These are phyloP conservation scores for Rhodotorula paludigena DNA, from an alignment of 768 basidiomycete genomes.

Conservation along the genomic window DNA sequence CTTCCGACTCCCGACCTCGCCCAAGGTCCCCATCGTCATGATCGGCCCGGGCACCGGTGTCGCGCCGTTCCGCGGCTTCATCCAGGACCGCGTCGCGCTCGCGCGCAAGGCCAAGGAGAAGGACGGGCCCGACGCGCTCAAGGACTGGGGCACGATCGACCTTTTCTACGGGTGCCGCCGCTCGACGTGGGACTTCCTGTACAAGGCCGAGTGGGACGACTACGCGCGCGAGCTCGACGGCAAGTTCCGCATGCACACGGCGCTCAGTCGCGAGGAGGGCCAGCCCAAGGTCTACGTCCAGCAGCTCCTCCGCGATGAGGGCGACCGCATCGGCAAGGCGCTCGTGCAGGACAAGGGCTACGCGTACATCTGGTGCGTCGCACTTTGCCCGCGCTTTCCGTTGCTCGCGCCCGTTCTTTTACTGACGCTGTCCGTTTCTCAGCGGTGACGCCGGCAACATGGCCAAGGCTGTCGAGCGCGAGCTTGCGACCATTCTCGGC, in stretches of 20 bases:
- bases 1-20: slow-evolving; percentile 93
- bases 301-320: slow-evolving; percentile 84
- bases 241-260: slow-evolving; percentile 80
- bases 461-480: slow-evolving; percentile 91
- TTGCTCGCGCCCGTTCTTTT: background rate
- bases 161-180: slow-evolving; percentile 95
- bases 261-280: slow-evolving; percentile 88
- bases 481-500: slow-evolving; percentile 65
- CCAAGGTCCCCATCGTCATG: slow-evolving; percentile 98
- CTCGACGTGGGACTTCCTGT: slow-evolving; percentile 83
- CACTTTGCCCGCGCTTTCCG: background rate
- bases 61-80: slow-evolving; percentile 97
- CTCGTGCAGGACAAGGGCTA: slow-evolving; percentile 95
- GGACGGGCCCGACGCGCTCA: slow-evolving; percentile 85
- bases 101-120: slow-evolving; percentile 91
- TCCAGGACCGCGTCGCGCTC: slow-evolving; percentile 94
- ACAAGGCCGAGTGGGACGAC: slow-evolving; percentile 88
- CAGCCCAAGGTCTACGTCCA: slow-evolving; percentile 99
- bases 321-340: slow-evolving; percentile 73
- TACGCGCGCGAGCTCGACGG: slow-evolving; percentile 81
- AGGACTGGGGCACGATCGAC: slow-evolving; percentile 90
- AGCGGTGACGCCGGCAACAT: slow-evolving; percentile 62
- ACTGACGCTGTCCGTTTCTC: background rate
- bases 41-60: slow-evolving; percentile 99
- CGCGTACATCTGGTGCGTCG: slow-evolving; percentile 76